These are phyloP conservation scores for Catunica adiposa DNA, from an alignment of 2,329 filamentous ascomycete species.

Conservation along the genomic window DNA sequence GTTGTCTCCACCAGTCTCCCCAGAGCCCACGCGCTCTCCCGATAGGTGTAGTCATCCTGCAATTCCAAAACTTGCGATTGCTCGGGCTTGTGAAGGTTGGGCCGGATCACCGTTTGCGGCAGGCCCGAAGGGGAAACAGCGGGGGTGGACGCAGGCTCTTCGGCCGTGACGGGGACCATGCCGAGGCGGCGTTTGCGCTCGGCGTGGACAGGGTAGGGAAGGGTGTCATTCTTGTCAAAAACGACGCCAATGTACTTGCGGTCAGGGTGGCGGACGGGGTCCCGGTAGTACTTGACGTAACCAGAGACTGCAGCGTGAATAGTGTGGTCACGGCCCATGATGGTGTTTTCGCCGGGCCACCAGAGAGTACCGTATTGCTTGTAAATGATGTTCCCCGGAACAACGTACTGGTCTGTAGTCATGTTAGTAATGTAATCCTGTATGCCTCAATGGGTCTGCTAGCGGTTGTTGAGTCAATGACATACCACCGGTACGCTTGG, in stretches of 20 bases:
- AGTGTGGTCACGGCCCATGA: slow-evolving; percentile 90
- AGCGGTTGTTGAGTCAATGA: neutral
- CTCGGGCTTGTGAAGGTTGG: slow-evolving; percentile 25
- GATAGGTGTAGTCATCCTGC: slow-evolving; percentile 39
- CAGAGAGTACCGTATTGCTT: slow-evolving; percentile 87
- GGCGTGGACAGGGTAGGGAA: slow-evolving; percentile 62
- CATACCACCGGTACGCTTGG: slow-evolving; percentile 78
- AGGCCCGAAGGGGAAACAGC: slow-evolving; percentile 30
- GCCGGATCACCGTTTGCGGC: slow-evolving; percentile 30
- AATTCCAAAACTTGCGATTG: slow-evolving; percentile 32
- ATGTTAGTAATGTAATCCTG: neutral
- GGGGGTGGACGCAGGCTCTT: slow-evolving; percentile 20
- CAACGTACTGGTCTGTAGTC: slow-evolving; percentile 64
- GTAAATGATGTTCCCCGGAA: slow-evolving; percentile 95
- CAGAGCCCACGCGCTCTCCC: slow-evolving; percentile 43
- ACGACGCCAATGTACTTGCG: slow-evolving; percentile 90
- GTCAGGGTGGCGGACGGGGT: slow-evolving; percentile 65
- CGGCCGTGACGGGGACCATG: slow-evolving; percentile 38
- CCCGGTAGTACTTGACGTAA: slow-evolving; percentile 94
- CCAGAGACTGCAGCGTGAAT: slow-evolving; percentile 74
- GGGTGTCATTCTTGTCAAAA: slow-evolving; percentile 62
- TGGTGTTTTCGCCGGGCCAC: slow-evolving; percentile 90
- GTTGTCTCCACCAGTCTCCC: slow-evolving; percentile 37
- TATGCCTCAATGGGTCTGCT: too few species aligned
- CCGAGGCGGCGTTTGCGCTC: slow-evolving; percentile 60